Percentiles rank a stretch among this genome's conserved stretches.
Evolutionary conservation across 1,284 basidiomycete species (phyloP).

Genomic region (Albatrellus sp.): DNA sequence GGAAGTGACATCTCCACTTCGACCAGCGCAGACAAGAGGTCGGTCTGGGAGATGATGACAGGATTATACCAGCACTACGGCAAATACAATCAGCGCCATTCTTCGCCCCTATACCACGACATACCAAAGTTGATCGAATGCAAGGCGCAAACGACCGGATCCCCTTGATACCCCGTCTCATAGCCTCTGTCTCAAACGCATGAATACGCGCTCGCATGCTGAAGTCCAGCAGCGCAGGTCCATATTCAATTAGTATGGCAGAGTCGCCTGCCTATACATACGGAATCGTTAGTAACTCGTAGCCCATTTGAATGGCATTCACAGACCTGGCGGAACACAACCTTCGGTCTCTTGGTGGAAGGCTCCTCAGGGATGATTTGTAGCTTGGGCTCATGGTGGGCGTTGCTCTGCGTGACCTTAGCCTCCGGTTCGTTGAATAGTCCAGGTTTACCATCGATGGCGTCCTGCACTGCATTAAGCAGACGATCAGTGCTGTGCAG

Average conservation of each 20-base stretch:
- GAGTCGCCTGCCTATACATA: conserved; percentile 46
- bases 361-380: conserved; percentile 6
- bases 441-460: neutral
- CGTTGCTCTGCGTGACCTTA: neutral
- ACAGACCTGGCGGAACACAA: conserved; percentile 33
- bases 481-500: conserved; percentile 18
- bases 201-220: conserved; percentile 40
- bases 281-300: neutral
- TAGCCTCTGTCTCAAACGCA: conserved; percentile 35
- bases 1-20: conserved; percentile 26
- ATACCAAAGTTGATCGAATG: conserved; percentile 44
- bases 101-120: neutral
- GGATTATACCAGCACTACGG: conserved; percentile 40
- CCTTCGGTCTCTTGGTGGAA: conserved; percentile 16
- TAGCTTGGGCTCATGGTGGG: conserved; percentile 1
- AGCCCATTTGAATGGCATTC: neutral
- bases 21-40: conserved; percentile 28
- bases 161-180: conserved; percentile 19
- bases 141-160: conserved; percentile 38
- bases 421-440: neutral
- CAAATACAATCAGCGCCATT: neutral
- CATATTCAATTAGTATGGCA: conserved; percentile 48
- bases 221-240: conserved; percentile 37
- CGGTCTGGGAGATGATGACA: conserved; percentile 22
- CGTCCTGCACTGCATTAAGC: conserved; percentile 18